Conservation (phyloP, 371 early-diverging fungal genomes). For the Saksenaea oblongispora region DNA sequence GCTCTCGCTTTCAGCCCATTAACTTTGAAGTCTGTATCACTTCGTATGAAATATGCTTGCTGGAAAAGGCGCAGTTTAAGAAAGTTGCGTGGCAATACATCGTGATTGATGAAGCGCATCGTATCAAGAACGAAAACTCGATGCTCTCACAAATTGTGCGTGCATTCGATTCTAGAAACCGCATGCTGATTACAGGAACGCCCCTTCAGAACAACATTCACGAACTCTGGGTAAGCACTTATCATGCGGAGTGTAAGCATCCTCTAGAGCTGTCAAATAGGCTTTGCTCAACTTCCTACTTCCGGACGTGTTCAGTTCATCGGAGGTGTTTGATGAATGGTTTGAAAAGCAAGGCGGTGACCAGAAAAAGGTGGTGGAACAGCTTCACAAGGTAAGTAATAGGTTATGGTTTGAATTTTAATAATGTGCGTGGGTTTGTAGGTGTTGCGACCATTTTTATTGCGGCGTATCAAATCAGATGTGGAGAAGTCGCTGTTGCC, state of each 20-base stretch:
- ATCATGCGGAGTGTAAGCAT: neutral
- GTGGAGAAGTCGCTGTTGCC: slow-evolving; percentile 97
- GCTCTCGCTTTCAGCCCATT: slow-evolving; percentile 54
- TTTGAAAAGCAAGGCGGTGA: slow-evolving; percentile 77
- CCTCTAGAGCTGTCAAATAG: slow-evolving; percentile 8
- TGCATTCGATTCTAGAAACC: slow-evolving; percentile 82
- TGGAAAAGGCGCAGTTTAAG: slow-evolving; percentile 84
- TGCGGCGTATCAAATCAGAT: slow-evolving; percentile 98
- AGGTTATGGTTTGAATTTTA: too few species aligned
- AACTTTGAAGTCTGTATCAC: slow-evolving; percentile 97
- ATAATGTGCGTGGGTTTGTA: too few species aligned
- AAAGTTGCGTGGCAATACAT: slow-evolving; percentile 93
- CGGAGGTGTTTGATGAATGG: slow-evolving; percentile 94
- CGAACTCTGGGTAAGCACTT: slow-evolving; percentile 87
- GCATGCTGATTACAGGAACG: slow-evolving; percentile 98
- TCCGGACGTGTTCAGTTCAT: slow-evolving; percentile 92
- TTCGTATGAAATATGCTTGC: slow-evolving; percentile 96
- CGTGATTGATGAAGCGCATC: slow-evolving; percentile 99
- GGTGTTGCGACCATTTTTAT: slow-evolving; percentile 92
- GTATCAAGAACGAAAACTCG: slow-evolving; percentile 99
- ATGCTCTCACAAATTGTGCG: slow-evolving; percentile 92
- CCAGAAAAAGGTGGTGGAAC: slow-evolving; percentile 85
- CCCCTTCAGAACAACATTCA: slow-evolving; percentile 99
- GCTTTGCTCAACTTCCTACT: slow-evolving; percentile 97
- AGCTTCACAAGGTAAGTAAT: slow-evolving; percentile 91